phyloP scores from a whole-genome alignment of 768 basidiomycete genomes.

The Kwoniella sp. region DNA sequence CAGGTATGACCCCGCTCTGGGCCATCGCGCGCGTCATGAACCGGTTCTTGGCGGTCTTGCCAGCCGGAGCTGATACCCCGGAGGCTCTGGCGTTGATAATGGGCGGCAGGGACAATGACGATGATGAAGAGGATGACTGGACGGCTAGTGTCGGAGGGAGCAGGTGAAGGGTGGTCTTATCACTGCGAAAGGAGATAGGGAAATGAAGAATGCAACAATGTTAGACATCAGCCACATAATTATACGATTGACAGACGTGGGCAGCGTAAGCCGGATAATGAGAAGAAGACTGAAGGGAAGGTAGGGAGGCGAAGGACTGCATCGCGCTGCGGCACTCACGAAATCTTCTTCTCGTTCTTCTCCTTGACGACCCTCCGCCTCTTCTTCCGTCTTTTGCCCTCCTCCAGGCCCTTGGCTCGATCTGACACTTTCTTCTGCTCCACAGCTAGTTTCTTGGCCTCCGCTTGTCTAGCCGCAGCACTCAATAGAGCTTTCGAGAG shows the following conservation, averaged over 20 bases:
- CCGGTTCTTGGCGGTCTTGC: constrained; percentile 14
- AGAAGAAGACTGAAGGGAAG: too few relatives aligned
- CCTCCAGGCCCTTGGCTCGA: neutral
- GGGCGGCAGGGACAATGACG: constrained; percentile 23
- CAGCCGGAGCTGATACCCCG: constrained; percentile 6
- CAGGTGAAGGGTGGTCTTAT: neutral
- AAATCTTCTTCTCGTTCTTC: constrained; percentile 10
- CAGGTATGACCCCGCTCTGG: constrained; percentile 27
- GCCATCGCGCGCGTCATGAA: constrained; percentile 29
- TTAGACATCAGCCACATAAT: neutral
- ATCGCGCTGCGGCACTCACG: too few relatives aligned
- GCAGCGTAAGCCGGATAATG: too few relatives aligned
- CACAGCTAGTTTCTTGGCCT: constrained; percentile 5
- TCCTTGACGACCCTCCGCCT: constrained; percentile 21
- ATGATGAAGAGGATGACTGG: neutral
- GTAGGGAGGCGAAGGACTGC: too few relatives aligned
- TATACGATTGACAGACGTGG: too few relatives aligned
- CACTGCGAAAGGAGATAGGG: neutral
- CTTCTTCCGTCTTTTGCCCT: constrained; percentile 25
- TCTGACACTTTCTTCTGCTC: neutral
- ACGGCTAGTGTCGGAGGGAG: neutral
- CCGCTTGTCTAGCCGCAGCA: constrained; percentile 17
- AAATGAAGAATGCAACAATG: neutral
- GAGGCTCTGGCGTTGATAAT: constrained; percentile 12
- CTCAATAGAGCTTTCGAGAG: constrained; percentile 16